Evolutionary conservation across 345 rosid species (phyloP), one percentile per base, ranked within the genome.

Genomic region (Eucalyptus coolabah): DNA sequence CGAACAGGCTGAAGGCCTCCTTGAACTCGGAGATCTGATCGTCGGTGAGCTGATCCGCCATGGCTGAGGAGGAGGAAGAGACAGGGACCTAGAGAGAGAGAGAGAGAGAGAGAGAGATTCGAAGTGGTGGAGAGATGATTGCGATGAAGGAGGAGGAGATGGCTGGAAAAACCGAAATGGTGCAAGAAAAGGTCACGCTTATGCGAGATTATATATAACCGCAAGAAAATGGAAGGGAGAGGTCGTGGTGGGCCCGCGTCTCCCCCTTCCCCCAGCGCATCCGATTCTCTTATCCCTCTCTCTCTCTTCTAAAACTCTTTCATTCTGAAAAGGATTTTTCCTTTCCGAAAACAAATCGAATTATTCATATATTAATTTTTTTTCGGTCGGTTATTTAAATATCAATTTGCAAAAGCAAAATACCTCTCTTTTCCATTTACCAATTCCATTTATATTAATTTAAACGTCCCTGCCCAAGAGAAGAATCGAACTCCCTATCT

Each of bases 1-100:
- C 91, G 90, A 90, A 90, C 9, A 90, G 91, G 90, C 91, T 90
- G 83, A 90, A 90, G 50, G 91, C 91, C 87, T 90, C 91, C 91
- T 90, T 90, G 87, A 90, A 90, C 91, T 90, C 91, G 87, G 91
- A 90, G 90, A 90, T 90, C 91, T 90, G 91, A 50, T 90, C 91
- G 40, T 90, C 91, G 87, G 91, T 90, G 60, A 90, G 88, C 86
- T 88, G 91, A 67, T 90, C 91, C 81, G 91, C 91, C 91, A 90
- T 90, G 87, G 89, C 87, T 24, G 14, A 26, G 30, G 30, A 24
- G 30, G 63, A 0, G 86, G 23, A 37, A 23, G 17, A 28, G 32
- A 60, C 16, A 6, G 16, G 32, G 69, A 28, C 0, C 17, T 6
- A 30, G 65, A 24, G 50, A 47, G 16, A 50, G 50, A 8, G 65